Percentiles rank a stretch among this genome's conserved stretches.
phyloP scores from a whole-genome alignment of 2,329 filamentous ascomycete genomes.

The Aureobasidium leucospermi region DNA sequence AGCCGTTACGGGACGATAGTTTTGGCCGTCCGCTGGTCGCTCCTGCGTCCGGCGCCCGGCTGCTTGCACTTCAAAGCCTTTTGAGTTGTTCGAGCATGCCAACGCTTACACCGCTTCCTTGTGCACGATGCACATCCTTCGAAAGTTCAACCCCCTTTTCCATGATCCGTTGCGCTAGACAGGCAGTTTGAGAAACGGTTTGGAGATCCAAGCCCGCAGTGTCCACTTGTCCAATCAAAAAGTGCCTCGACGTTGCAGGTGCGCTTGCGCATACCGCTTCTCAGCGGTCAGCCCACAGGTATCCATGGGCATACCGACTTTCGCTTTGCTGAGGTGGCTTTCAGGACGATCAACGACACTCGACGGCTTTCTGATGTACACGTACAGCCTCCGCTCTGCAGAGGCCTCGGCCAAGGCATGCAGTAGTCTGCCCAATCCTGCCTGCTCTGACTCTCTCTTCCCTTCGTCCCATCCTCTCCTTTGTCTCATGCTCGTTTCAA shows the following conservation, averaged over 20 bases:
- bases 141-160: background rate
- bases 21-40: background rate
- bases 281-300: constrained; percentile 6
- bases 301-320: background rate
- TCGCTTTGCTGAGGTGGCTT: background rate
- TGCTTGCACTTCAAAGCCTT: background rate
- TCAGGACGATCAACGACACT: constrained; percentile 3
- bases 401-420: background rate
- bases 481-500: constrained; percentile 11
- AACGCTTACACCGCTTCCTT: constrained; percentile 11
- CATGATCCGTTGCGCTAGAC: constrained; percentile 2
- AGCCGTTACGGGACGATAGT: background rate
- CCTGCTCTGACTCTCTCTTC: background rate
- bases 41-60: background rate
- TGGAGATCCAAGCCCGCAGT: background rate
- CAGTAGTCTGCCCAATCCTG: background rate
- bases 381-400: background rate
- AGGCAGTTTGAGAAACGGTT: background rate
- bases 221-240: constrained; percentile 1
- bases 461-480: background rate
- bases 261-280: background rate
- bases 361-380: background rate
- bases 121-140: background rate
- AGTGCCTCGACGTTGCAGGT: background rate
- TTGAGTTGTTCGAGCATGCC: constrained; percentile 12